phyloP scores from a whole-genome alignment of 805 yeast species.

The Candida manassasensis region DNA sequence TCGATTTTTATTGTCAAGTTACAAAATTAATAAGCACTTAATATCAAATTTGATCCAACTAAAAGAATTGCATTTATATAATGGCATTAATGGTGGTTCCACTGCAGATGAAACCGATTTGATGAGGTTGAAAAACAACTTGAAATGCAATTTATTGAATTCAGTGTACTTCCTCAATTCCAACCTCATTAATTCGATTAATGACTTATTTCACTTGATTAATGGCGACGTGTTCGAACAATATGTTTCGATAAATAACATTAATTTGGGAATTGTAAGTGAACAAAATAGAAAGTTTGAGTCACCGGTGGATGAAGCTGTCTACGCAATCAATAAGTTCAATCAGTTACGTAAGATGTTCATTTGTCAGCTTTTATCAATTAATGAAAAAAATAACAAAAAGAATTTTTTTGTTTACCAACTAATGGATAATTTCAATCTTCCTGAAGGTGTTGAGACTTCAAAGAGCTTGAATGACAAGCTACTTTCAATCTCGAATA shows the following conservation, averaged over 20 bases:
- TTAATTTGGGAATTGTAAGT: constrained; percentile 17
- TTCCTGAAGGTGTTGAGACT: constrained; percentile 2
- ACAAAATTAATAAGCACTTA: constrained; percentile 32
- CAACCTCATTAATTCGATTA: constrained; percentile 24
- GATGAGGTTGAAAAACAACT: constrained; percentile 5
- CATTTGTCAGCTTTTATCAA: constrained; percentile 34
- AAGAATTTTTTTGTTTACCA: constrained; percentile 29
- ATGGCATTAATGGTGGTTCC: constrained; percentile 10
- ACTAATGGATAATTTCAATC: constrained; percentile 17
- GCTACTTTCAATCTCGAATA: constrained; percentile 9
- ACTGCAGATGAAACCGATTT: background rate
- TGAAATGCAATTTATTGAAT: constrained; percentile 18
- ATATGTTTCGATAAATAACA: constrained; percentile 35
- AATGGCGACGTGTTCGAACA: constrained; percentile 37
- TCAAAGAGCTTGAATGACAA: constrained; percentile 2
- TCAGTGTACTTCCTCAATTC: constrained; percentile 24
- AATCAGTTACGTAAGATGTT: constrained; percentile 34
- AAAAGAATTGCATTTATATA: constrained; percentile 28
- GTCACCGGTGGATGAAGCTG: constrained; percentile 5
- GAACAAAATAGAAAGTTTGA: constrained; percentile 8
- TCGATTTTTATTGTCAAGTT: constrained; percentile 28
- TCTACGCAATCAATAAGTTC: constrained; percentile 19
- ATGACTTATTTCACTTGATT: constrained; percentile 24
- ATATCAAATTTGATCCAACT: constrained; percentile 27
- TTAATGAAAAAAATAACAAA: constrained; percentile 24